Base-by-base conservation (phyloP, 2,329 filamentous ascomycete species). In the Penicillium palitans region DNA sequence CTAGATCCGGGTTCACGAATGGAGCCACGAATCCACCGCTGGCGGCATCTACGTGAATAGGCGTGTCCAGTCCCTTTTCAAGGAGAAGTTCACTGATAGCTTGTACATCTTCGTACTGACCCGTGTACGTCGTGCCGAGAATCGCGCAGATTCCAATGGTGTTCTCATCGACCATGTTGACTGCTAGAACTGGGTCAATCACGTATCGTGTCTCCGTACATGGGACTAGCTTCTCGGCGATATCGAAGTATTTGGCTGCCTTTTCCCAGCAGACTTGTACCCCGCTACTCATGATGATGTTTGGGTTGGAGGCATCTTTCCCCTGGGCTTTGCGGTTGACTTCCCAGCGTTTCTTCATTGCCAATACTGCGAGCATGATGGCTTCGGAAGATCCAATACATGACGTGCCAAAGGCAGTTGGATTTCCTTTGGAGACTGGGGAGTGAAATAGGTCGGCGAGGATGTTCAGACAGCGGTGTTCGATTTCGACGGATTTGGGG, bases 111-210 rank as follows among this genome's bases (percentile, higher is more conserved):
- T 90, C 88, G 61, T 87, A 90, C 68, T 90, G 87, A 0, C 88
- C 88, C 0, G 88, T 91, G 64, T 90, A 91, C 0, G 88, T 91
- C 51, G 82, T 87, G 3, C 88, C 88, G 6, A 91, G 68, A 53
- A 90, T 90, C 0, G 88, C 85, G 67, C 89, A 90, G 0, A 91
- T 78, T n/a, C 88, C 88, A 64, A 91, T 90, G 0, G 88, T 91
- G 64, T 90, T 90, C 73, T 90, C 88, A 61, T 91, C 87, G 35
- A 90, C 81, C 61, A 88, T 87, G 65, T 90, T 71, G 66, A 82
- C 84, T 1, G 90, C 85, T 27, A 86, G 73, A 4, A 84, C 79
- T 0, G 87, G 84, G 63, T 90, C 87, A 8, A 90, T 52, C 80
- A 86, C 12, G 88, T 87, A 19, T 83, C 86, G 49, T 87, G 74